Percentiles rank a stretch among this genome's conserved stretches.
Conservation (phyloP, 257 asterid genomes). For the Capsicum pubescens region DNA sequence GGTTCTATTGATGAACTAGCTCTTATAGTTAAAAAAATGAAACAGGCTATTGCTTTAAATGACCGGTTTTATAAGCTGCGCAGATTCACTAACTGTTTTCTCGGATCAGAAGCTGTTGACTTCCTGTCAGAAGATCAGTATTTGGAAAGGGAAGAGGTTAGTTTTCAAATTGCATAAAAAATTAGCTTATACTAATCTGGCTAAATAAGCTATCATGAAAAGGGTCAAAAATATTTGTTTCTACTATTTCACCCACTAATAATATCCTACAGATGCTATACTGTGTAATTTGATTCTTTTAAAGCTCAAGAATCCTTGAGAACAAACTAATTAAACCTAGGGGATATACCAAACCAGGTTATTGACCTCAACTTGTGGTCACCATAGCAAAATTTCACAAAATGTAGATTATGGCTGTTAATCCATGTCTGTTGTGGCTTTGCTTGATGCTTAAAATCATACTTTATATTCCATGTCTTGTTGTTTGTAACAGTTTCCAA, state of each 20-base stretch:
- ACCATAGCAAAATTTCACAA: not conserved
- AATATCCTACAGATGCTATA: not conserved
- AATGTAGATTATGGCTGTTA: conserved; percentile 6
- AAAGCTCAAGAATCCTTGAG: not conserved
- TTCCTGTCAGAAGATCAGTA: conserved; percentile 90
- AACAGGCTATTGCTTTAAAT: conserved; percentile 55
- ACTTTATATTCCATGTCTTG: not conserved
- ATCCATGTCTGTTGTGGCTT: conserved; percentile 4
- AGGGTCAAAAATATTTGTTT: not conserved
- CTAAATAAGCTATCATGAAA: not conserved
- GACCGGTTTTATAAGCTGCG: conserved; percentile 87
- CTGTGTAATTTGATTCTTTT: not conserved
- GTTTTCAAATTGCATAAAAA: conserved; percentile 36
- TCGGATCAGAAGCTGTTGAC: conserved; percentile 85
- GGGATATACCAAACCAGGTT: not conserved
- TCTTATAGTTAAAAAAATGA: conserved; percentile 79
- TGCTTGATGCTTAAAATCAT: not conserved
- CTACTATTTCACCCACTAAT: not conserved
- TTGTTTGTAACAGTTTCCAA: not conserved
- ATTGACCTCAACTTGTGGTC: conserved; percentile 17
- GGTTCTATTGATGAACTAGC: conserved; percentile 89
- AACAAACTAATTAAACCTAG: conserved; percentile 20
- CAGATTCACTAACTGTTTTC: conserved; percentile 65
- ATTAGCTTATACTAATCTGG: not conserved
- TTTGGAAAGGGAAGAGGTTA: conserved; percentile 87